Evolutionary conservation across 179 eudicot genomes (phyloP), one percentile per base, ranked within the genome.

Genomic region (Sideroxylon spinosum): DNA sequence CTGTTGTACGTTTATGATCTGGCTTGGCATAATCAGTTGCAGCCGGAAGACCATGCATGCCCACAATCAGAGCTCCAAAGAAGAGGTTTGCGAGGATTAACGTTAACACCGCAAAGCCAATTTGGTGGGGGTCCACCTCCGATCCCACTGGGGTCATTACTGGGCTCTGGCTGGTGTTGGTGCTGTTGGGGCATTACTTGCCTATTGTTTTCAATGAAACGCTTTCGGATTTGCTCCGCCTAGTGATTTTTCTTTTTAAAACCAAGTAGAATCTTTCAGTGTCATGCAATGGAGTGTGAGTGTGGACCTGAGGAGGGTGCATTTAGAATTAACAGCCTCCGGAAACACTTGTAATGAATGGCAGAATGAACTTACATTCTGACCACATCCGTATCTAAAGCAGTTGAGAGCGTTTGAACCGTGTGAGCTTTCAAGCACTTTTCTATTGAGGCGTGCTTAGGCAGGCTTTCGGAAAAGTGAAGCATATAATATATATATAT

Each of bases 61-160:
- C 98, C 97, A 9, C 99, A 95, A 60, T 93, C 80, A 81, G 80
- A 84, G 99, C 99, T n/a, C 99, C 97, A 50, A 95, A 95, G 93
- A 95, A 91, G 92, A 92, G 99, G 85, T 93, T 95, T 76, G 90
- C 99, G 16, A 66, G 83, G 44, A 93, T 92, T 68, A 97, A 95
- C 77, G 93, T 87, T 50, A 85, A 84, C 80, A 93, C 93, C 0
- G 99, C 98, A 28, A 95, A 86, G 87, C 86, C 98, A 5, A 82
- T 93, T 19, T 1, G 99, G 98, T 9, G 99, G 99, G 16, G 87
- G 86, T 19, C 77, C 90, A 60, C 95, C 97, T 75, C 98, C 37
- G 1, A 1, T 29, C 37, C 99, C 1, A 77, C 93, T 20, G 96
- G 98, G 53, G 97, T 94, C 74, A 89, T 94, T 77, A 80, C 92